Evolutionary conservation across 441 rosid genomes (phyloP), one percentile per base, ranked within the genome.

Genomic region (Aleurites moluccanus): DNA sequence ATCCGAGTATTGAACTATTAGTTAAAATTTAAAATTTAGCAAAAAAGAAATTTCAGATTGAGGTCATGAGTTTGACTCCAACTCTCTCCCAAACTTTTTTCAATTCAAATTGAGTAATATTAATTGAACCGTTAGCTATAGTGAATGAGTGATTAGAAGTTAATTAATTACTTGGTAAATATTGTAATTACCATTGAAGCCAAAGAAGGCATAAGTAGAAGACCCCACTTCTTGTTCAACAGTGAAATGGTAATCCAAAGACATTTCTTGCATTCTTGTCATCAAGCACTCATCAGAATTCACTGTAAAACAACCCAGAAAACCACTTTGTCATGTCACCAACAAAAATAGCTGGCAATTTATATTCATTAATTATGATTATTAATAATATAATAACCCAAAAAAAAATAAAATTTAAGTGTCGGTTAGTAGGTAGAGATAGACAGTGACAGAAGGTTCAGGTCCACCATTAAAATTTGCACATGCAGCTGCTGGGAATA

Each of bases 221-320:
- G 99, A 95, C 10, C 99, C 99, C 77, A 93, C 96, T 91, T 92
- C 98, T 84, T 95, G 99, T 72, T 95, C 99, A 8, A 93, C 98
- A 0, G 92, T 87, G 67, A 95, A 95, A 83, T 95, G 99, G 85
- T 90, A 90, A 77, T 88, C 89, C 69, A 90, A 71, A 1, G 98
- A 93, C 98, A 95, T 95, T 77, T 95, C 97, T 87, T 95, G 99
- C 97, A 95, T 86, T 73, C 99, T 93, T 40, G 99, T 95, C 98
- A 95, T 86, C 83, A 95, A 82, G 80, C 98, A 95, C 82, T 95
- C 96, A 73, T 93, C 92, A 11, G 98, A 75, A 69, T 88, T 92
- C 78, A 89, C 99, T 90, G 87, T 76, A 79, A 65, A 62, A 77
- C 55, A 16, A 28, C 20, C 21, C 61, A 4, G 35, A 59, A 67